Base-by-base conservation (phyloP, 805 yeast species). In the Teunomyces barrocoloradensis region DNA sequence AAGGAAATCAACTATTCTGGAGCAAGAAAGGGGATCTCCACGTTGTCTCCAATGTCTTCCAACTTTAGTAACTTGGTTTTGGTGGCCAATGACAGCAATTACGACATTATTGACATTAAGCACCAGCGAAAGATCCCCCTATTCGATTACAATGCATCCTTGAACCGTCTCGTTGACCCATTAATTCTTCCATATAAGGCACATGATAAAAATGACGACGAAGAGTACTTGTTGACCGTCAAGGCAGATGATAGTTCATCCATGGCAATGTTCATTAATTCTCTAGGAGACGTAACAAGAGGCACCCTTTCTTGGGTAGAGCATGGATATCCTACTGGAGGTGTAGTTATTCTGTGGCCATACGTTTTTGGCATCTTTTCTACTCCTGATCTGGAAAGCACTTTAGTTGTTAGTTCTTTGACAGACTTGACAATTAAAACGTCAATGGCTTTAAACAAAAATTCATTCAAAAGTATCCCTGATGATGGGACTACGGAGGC, bases 261-360 rank as follows among this genome's bases (percentile, higher is more conserved):
- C 1, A 64, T 72, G 52, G 72, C 72, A 6, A 71, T 72, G 77
- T 69, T 73, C 47, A 61, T 69, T 21, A 64, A 71, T 46, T 54
- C 66, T 0, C 40, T 51, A 12, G 77, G 77, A 1, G 74, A 72
- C 45, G 75, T 66, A 2, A 69, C 74, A 1, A 53, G 76, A 47
- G 76, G 77, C 3, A 73, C 76, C 2, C 49, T 73, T 15, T 55
- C 70, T 7, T 71, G 77, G 74, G 47, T 60, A 0, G 64, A 57
- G 12, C 43, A 51, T 4, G 75, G 75, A 3, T 69, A 67, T 41
- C 75, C 76, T 5, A 52, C 57, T 0, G 57, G 61, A 11, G 72
- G 74, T 1, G 46, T 71, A 11, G 63, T 53, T 0, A 54, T 71
- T 3, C 53, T 49, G 25, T 69, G 76, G 75, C 76, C 77, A 0